These are phyloP conservation scores for Iberis pinnata DNA, from an alignment of 345 rosid genomes.

Conservation along the genomic window DNA sequence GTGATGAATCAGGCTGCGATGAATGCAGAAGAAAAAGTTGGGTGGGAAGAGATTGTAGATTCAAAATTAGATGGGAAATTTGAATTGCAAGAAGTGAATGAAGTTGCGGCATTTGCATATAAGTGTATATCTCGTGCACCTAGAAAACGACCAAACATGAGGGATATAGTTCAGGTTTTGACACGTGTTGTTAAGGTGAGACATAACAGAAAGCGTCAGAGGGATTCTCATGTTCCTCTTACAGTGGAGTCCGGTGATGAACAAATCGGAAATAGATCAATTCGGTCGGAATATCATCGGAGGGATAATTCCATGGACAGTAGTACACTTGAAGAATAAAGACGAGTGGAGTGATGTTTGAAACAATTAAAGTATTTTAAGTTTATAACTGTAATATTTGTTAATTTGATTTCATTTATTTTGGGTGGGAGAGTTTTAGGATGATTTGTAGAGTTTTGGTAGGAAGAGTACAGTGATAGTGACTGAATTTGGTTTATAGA, in stretches of 20 bases:
- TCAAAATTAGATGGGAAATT: slow-evolving; percentile 69
- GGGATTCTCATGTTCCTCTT: slow-evolving; percentile 30
- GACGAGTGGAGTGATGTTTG: slow-evolving; percentile 39
- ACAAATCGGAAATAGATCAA: slow-evolving; percentile 2
- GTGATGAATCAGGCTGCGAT: slow-evolving; percentile 64
- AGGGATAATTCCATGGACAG: slow-evolving; percentile 75
- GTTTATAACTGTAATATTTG: not conserved
- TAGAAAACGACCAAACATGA: slow-evolving; percentile 81
- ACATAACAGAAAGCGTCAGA: slow-evolving; percentile 54
- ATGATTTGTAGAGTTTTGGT: slow-evolving; percentile 13
- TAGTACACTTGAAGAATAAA: slow-evolving; percentile 45
- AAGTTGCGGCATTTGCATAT: slow-evolving; percentile 84
- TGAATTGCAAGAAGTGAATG: slow-evolving; percentile 67
- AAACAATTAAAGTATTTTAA: not conserved
- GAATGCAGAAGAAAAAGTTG: slow-evolving; percentile 70
- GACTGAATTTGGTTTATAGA: not conserved
- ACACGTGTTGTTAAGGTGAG: slow-evolving; percentile 59
- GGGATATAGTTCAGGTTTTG: slow-evolving; percentile 88
- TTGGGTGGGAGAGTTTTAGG: not conserved
- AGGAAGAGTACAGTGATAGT: not conserved
- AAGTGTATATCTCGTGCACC: slow-evolving; percentile 68
- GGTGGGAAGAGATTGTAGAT: slow-evolving; percentile 98
- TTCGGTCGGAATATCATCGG: slow-evolving; percentile 33
- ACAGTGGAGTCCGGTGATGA: slow-evolving; percentile 14
- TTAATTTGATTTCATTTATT: not conserved